A percentile compares a stretch with the other conserved stretches of the same genome.
Conservation (phyloP, 2,329 filamentous ascomycete species). For the Polychaeton citri region DNA sequence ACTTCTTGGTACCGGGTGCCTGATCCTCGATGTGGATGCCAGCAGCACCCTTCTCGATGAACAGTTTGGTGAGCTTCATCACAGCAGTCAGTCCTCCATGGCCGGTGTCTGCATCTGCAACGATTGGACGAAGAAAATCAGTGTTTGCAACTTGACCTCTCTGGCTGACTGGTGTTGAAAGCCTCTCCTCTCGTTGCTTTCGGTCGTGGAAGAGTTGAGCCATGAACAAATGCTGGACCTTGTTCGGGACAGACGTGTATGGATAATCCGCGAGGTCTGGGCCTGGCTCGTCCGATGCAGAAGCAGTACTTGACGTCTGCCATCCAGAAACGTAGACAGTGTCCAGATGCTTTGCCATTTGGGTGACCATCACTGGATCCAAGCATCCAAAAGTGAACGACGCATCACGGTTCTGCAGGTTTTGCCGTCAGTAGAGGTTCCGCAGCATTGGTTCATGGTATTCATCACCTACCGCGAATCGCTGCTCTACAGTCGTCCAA, state of each 20-base stretch:
- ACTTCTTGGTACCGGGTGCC: conserved; percentile 97
- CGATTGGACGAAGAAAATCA: conserved; percentile 90
- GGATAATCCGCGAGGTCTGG: conserved; percentile 98
- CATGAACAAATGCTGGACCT: conserved; percentile 94
- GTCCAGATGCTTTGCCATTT: conserved; percentile 98
- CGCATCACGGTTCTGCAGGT: conserved; percentile 61
- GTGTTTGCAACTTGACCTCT: conserved; percentile 63
- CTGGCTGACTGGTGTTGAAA: conserved; percentile 59
- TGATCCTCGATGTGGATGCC: conserved; percentile 99
- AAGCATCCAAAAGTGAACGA: conserved; percentile 96
- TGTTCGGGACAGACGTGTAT: conserved; percentile 88
- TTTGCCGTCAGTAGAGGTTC: conserved; percentile 4
- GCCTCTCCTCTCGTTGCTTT: conserved; percentile 91
- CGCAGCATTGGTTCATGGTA: conserved; percentile 1
- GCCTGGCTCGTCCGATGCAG: conserved; percentile 85
- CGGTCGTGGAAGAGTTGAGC: conserved; percentile 98
- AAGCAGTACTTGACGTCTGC: conserved; percentile 96
- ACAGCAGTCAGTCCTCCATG: conserved; percentile 96
- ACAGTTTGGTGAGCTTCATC: conserved; percentile 98
- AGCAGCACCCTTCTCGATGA: conserved; percentile 89
- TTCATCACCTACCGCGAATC: conserved; percentile 55
- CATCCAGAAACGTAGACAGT: conserved; percentile 98
- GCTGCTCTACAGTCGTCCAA: conserved; percentile 74
- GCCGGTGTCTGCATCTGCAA: conserved; percentile 93
- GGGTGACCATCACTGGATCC: conserved; percentile 95